Evolutionary conservation across 768 basidiomycete genomes (phyloP).

Genomic region (Russula emetica): DNA sequence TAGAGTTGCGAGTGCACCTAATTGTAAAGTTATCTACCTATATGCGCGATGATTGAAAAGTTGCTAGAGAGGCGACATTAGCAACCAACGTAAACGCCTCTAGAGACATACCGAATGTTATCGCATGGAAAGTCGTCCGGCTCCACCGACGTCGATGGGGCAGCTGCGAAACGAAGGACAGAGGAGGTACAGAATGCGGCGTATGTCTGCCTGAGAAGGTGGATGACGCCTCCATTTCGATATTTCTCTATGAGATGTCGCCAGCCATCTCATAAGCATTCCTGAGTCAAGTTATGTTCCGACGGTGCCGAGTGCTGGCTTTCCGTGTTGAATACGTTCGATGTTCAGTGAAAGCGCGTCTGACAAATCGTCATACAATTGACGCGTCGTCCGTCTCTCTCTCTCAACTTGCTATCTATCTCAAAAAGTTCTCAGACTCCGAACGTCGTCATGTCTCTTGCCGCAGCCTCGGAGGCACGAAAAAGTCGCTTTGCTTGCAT

Average conservation of each 20-base stretch:
- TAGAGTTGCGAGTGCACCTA: background rate
- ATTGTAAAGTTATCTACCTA: constrained; percentile 48
- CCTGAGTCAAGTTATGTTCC: background rate
- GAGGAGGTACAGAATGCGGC: constrained; percentile 16
- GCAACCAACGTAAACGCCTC: background rate
- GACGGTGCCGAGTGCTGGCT: background rate
- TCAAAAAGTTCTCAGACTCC: background rate
- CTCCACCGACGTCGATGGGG: constrained; percentile 30
- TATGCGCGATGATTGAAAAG: constrained; percentile 96
- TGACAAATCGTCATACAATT: constrained; percentile 23
- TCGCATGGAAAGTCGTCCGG: constrained; percentile 67
- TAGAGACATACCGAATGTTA: constrained; percentile 51
- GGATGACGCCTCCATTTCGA: constrained; percentile 10
- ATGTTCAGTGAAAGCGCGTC: background rate
- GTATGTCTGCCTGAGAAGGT: background rate
- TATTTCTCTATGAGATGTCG: constrained; percentile 33
- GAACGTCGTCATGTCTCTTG: constrained; percentile 52
- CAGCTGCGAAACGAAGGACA: background rate
- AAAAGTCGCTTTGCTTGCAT: constrained; percentile 74
- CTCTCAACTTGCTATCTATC: background rate
- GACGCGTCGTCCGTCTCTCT: background rate
- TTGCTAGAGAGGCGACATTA: constrained; percentile 47
- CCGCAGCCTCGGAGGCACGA: constrained; percentile 72
- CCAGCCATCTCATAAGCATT: constrained; percentile 37
- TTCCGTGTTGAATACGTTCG: background rate